These are phyloP conservation scores for Trapa bicornis DNA, from an alignment of 345 rosid species.

Conservation along the genomic window DNA sequence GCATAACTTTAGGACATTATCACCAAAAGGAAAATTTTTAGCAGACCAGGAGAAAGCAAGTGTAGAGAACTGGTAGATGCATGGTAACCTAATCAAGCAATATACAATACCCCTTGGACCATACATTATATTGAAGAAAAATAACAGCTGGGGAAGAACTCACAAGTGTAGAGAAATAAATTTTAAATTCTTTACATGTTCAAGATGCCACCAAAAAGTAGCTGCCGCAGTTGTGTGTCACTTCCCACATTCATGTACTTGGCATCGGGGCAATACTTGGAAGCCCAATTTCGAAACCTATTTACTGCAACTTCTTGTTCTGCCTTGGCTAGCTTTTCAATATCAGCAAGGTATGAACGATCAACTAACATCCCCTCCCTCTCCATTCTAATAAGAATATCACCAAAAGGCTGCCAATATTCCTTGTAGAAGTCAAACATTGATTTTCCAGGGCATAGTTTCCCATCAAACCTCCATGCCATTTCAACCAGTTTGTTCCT, in stretches of 20 bases:
- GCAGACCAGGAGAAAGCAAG: not conserved
- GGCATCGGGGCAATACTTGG: slow-evolving; percentile 72
- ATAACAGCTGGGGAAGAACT: not conserved
- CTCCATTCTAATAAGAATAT: slow-evolving; percentile 84
- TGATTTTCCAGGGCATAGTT: slow-evolving; percentile 23
- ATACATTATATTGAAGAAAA: not conserved
- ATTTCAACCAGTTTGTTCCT: slow-evolving; percentile 28
- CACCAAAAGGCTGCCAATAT: slow-evolving; percentile 78
- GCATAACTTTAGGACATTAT: not conserved
- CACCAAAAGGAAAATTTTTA: not conserved
- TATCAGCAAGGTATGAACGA: slow-evolving; percentile 59
- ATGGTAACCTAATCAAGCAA: not conserved
- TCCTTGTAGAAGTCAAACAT: slow-evolving; percentile 72
- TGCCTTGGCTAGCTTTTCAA: slow-evolving; percentile 77
- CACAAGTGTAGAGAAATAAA: too few species aligned
- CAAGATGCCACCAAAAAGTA: slow-evolving; percentile 60
- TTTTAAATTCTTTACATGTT: slow-evolving; percentile 35
- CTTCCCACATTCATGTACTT: slow-evolving; percentile 88
- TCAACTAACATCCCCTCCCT: slow-evolving; percentile 86
- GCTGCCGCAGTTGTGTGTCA: slow-evolving; percentile 77
- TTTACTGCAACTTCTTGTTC: slow-evolving; percentile 62
- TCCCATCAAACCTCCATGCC: slow-evolving; percentile 56
- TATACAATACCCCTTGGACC: not conserved
- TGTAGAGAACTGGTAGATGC: not conserved
- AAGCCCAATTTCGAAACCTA: slow-evolving; percentile 83